Conservation (phyloP, 2,329 filamentous ascomycete species). For the Neurospora sp. region DNA sequence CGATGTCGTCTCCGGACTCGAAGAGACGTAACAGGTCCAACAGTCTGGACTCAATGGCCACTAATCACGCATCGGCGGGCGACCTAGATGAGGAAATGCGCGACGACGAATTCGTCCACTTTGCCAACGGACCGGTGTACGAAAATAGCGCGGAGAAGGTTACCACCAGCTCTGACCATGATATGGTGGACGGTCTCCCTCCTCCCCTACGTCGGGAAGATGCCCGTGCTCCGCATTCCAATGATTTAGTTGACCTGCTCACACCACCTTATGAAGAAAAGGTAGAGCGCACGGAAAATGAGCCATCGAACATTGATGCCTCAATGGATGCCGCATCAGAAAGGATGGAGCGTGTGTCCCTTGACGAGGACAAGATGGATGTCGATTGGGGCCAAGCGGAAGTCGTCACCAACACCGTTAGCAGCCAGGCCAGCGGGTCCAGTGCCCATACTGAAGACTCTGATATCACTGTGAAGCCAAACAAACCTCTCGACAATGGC, state of each 20-base stretch:
- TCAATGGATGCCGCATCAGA: not conserved
- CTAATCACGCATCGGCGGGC: slow-evolving; percentile 31
- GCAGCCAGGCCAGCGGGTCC: not conserved
- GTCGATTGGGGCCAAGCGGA: not conserved
- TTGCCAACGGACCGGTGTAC: not conserved
- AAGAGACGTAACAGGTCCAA: slow-evolving; percentile 36
- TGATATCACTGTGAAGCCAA: not conserved
- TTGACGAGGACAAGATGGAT: slow-evolving; percentile 4
- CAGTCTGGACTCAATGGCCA: slow-evolving; percentile 38
- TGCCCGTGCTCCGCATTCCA: not conserved
- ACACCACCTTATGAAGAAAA: slow-evolving; percentile 4
- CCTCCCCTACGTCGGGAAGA: not conserved
- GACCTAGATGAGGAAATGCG: slow-evolving; percentile 24
- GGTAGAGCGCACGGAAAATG: slow-evolving; percentile 2
- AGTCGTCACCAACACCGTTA: not conserved
- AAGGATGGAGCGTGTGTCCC: slow-evolving; percentile 9
- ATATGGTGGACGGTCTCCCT: not conserved
- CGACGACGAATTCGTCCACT: slow-evolving; percentile 10
- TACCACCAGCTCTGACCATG: not conserved
- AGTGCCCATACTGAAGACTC: not conserved
- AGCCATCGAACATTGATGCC: not conserved
- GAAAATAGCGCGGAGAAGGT: not conserved
- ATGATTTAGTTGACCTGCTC: not conserved
- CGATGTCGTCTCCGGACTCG: slow-evolving; percentile 22
- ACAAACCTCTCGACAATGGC: not conserved